phyloP scores from a whole-genome alignment of 2,329 filamentous ascomycete genomes.

The Colletotrichum lini region DNA sequence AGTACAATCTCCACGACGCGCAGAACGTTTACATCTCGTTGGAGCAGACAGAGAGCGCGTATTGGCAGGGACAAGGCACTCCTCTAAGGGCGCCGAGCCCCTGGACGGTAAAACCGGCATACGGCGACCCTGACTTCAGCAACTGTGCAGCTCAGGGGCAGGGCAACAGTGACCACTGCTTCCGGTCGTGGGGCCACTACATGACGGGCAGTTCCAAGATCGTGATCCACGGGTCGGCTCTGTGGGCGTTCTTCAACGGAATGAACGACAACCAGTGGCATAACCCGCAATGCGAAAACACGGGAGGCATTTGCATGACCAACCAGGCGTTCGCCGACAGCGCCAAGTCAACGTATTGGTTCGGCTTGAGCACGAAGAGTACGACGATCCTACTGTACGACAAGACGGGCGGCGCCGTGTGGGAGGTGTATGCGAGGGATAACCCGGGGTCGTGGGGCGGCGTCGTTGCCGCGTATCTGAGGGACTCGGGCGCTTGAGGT shows the following conservation, averaged over 20 bases:
- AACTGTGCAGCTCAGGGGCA: constrained; percentile 43
- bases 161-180: constrained; percentile 47
- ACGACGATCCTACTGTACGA: constrained; percentile 50
- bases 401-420: constrained; percentile 40
- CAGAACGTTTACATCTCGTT: constrained; percentile 59
- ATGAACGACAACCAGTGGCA: constrained; percentile 46
- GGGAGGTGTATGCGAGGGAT: constrained; percentile 42
- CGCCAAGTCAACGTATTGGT: constrained; percentile 47
- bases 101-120: constrained; percentile 49
- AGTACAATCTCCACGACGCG: constrained; percentile 64
- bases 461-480: constrained; percentile 50
- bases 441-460: constrained; percentile 49
- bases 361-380: constrained; percentile 49
- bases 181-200: constrained; percentile 46
- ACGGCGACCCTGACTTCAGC: constrained; percentile 44
- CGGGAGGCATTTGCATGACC: constrained; percentile 46
- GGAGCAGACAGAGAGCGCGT: constrained; percentile 63
- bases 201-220: constrained; percentile 46
- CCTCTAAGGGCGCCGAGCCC: constrained; percentile 55
- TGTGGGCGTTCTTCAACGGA: constrained; percentile 55
- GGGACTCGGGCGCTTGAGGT: constrained; percentile 36
- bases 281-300: constrained; percentile 45
- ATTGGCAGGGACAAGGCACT: constrained; percentile 54
- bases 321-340: constrained; percentile 47
- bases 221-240: constrained; percentile 51